phyloP scores from a whole-genome alignment of 768 basidiomycete genomes.

The Sistotremastrum suecicum region DNA sequence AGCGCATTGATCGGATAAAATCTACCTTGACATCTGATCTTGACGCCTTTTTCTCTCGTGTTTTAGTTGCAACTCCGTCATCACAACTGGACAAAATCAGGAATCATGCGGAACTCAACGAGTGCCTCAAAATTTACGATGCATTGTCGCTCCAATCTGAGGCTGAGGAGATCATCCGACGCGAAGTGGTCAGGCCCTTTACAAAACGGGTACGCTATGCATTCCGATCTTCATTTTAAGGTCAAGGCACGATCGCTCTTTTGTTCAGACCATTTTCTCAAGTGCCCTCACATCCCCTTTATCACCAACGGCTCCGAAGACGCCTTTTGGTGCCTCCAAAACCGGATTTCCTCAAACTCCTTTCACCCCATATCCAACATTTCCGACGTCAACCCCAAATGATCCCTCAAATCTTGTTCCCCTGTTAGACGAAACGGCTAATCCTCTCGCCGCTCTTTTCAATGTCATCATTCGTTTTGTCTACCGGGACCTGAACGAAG shows the following conservation, averaged over 20 bases:
- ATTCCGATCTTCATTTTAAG: background rate
- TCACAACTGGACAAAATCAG: conserved; percentile 53
- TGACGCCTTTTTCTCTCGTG: conserved; percentile 62
- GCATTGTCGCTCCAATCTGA: conserved; percentile 67
- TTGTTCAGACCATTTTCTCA: conserved; percentile 53
- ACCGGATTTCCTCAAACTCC: conserved; percentile 40
- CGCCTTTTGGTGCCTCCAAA: no score
- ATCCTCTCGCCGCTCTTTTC: conserved; percentile 63
- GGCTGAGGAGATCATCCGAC: conserved; percentile 76
- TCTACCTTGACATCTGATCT: conserved; percentile 78
- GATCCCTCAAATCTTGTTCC: conserved; percentile 28
- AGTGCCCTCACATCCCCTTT: conserved; percentile 42
- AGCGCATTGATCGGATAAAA: conserved; percentile 76
- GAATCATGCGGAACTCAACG: conserved; percentile 49
- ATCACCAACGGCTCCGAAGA: no score
- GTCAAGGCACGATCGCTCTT: background rate
- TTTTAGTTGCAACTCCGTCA: conserved; percentile 36
- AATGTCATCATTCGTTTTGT: conserved; percentile 73
- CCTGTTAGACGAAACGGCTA: conserved; percentile 49
- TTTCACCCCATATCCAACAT: conserved; percentile 63
- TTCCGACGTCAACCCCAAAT: conserved; percentile 25
- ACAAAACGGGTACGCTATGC: conserved; percentile 51
- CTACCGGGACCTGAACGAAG: conserved; percentile 53
- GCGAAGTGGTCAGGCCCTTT: conserved; percentile 59
- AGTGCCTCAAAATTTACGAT: conserved; percentile 73